phyloP scores from a whole-genome alignment of 2,329 filamentous ascomycete species.

The Hypoxylon sp. region DNA sequence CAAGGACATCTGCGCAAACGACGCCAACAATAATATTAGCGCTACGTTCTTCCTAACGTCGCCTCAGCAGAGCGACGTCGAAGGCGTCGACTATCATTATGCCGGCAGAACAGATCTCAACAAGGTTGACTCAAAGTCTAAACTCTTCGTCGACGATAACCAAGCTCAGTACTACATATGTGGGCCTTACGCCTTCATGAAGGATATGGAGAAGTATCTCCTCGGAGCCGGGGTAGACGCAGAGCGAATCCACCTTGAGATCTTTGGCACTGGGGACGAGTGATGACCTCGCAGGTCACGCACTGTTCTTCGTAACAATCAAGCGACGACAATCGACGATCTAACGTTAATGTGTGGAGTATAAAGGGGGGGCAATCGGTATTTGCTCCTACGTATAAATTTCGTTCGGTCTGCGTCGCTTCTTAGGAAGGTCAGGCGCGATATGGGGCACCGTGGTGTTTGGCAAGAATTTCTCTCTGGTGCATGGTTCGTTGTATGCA shows the following conservation, averaged over 20 bases:
- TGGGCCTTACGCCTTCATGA: slow-evolving; percentile 76
- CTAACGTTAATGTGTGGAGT: no score
- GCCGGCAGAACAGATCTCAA: slow-evolving; percentile 66
- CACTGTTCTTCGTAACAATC: no score
- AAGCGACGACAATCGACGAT: no score
- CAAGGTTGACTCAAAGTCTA: slow-evolving; percentile 58
- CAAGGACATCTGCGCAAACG: slow-evolving; percentile 51
- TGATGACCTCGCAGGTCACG: slow-evolving; percentile 10
- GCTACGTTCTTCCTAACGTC: slow-evolving; percentile 66
- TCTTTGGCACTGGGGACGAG: slow-evolving; percentile 68
- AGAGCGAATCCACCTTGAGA: slow-evolving; percentile 71
- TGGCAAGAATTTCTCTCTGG: no score
- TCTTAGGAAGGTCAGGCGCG: no score
- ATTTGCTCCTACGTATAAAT: no score
- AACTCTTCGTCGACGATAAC: slow-evolving; percentile 64
- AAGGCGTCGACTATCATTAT: slow-evolving; percentile 67
- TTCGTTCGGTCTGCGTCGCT: no score
- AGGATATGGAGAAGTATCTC: slow-evolving; percentile 62
- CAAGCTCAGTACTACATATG: slow-evolving; percentile 75
- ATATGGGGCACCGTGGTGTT: no score
- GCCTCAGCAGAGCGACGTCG: slow-evolving; percentile 53
- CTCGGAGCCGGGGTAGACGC: slow-evolving; percentile 62
- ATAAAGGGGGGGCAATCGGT: no score
- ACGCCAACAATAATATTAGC: slow-evolving; percentile 60
- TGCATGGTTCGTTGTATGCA: no score